Evolutionary conservation across 139 green algal species (phyloP).

Genomic region (Zygnema cylindricum): DNA sequence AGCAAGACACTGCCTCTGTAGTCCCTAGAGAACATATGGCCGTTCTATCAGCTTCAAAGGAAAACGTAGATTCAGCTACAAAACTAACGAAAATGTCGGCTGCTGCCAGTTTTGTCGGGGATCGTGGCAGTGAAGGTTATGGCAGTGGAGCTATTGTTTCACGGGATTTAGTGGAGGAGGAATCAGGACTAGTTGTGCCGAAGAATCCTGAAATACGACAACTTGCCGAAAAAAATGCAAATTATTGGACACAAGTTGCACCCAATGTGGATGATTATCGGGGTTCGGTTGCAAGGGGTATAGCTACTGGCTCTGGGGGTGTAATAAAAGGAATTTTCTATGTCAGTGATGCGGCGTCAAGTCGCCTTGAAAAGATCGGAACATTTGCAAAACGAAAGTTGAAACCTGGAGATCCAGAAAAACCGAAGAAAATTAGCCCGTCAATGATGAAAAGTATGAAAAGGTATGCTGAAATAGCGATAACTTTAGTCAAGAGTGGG

Average conservation of each 20-base stretch:
- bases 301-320: not conserved
- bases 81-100: not conserved
- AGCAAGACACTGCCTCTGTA: not conserved
- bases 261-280: slow-evolving; percentile 25
- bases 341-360: not conserved
- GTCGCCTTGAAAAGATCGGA: not conserved
- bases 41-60: not conserved
- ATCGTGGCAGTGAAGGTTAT: not conserved
- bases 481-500: too few relatives aligned
- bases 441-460: not conserved
- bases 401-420: not conserved
- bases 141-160: not conserved
- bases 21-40: not conserved
- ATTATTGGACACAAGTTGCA: slow-evolving; percentile 12
- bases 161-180: not conserved
- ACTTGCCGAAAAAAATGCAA: not conserved
- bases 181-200: not conserved
- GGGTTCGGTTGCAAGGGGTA: not conserved
- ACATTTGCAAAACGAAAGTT: not conserved
- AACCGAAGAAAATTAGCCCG: not conserved
- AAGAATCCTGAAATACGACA: not conserved
- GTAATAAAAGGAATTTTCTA: slow-evolving; percentile 8
- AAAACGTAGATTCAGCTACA: not conserved
- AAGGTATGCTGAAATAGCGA: not conserved
- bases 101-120: not conserved